Evolutionary conservation across 164 flowering plant genomes (phyloP).

Genomic region (Dillenia turbinata): DNA sequence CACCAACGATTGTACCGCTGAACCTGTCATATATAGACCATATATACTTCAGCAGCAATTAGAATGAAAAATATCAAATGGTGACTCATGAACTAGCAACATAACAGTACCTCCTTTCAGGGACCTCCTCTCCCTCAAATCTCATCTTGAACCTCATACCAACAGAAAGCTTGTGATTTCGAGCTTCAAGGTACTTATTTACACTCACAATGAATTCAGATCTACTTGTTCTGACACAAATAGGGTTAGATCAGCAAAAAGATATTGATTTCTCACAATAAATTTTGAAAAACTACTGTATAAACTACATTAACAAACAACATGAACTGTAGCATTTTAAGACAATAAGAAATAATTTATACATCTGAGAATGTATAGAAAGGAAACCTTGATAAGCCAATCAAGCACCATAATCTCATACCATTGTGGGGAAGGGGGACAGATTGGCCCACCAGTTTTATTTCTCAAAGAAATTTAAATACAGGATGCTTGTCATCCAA

Average conservation of each 20-base stretch:
- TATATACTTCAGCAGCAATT: too few relatives aligned
- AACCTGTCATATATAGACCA: conserved; percentile 36
- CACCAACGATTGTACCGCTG: conserved; percentile 91
- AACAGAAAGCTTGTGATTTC: conserved; percentile 59
- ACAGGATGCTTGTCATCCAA: too few relatives aligned
- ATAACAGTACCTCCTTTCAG: conserved; percentile 76
- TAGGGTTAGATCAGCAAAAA: conserved; percentile 7
- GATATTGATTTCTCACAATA: background rate
- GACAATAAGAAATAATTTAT: too few relatives aligned
- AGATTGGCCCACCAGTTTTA: too few relatives aligned
- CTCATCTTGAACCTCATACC: conserved; percentile 95
- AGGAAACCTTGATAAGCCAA: too few relatives aligned
- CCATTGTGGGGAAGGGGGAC: too few relatives aligned
- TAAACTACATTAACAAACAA: background rate
- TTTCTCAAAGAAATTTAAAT: too few relatives aligned
- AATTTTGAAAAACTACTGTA: too few relatives aligned
- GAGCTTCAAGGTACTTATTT: conserved; percentile 85
- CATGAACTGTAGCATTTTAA: background rate
- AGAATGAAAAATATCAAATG: too few relatives aligned
- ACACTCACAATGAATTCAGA: conserved; percentile 80
- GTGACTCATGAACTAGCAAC: background rate
- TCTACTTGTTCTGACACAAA: conserved; percentile 64
- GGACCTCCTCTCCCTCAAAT: conserved; percentile 96
- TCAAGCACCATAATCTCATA: too few relatives aligned
- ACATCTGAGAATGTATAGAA: too few relatives aligned